Base-by-base conservation (phyloP, 2,329 filamentous ascomycete species). In the Cladophialophora yegresii region DNA sequence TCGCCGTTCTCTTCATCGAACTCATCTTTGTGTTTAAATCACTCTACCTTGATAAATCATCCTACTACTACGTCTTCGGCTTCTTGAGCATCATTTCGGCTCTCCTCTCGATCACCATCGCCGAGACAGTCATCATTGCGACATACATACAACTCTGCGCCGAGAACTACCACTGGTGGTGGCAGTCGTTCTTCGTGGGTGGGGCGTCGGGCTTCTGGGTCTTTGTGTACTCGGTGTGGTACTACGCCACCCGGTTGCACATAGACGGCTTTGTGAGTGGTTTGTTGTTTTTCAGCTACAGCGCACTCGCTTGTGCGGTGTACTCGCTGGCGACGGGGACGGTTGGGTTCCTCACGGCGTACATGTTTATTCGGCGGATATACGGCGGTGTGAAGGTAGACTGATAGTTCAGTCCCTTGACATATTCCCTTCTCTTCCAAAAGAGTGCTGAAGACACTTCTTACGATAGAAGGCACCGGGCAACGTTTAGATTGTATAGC, bases 91-190 rank as follows among this genome's bases (percentile, higher is more conserved):
- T 92, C 16, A 89, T 95, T 9, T 87, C 83, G 26, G 79, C 85
- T 10, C 89, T 95, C 63, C 78, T 95, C 8, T 82, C 92, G 32
- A 77, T 95, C 49, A 92, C 90, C 0, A 86, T 96, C 32, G 86
- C 91, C 70, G 90, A 95, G 78, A 90, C 93, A 58, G 93, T 90
- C 0, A 85, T 96, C 23, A 91, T 96, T 64, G 87, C 88, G 1
- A 89, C 92, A 16, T 96, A 96, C 76, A 84, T 90, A 54, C 89
- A 91, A 77, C 85, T 96, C 20, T 93, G 91, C 78, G 83, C 86
- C 1, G 92, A 96, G 83, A 92, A 96, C 76, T 89, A 95, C 77
- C 85, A 91, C 75, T 96, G 92, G 92, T 95, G 90, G 90, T 96
- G 91, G 91, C 89, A 91, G 75, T 91, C 89, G 58, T 95, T 96